A percentile compares a stretch with the other conserved stretches of the same genome.
These are phyloP conservation scores for Candida glucosophila DNA, from an alignment of 1,139 yeast genomes.

Conservation along the genomic window DNA sequence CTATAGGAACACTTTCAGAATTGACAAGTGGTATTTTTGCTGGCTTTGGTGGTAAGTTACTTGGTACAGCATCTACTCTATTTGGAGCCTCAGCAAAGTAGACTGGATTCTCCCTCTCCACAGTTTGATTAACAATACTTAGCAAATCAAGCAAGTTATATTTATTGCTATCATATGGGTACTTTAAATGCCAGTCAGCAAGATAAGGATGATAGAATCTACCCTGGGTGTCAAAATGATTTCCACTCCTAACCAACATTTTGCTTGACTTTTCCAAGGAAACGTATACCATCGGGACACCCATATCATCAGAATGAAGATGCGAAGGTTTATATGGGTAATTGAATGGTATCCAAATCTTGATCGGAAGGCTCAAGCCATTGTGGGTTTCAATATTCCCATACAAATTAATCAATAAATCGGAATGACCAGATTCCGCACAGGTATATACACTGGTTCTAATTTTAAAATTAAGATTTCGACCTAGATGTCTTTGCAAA, in stretches of 20 bases:
- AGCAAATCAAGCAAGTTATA: conserved; percentile 33
- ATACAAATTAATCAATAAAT: conserved; percentile 52
- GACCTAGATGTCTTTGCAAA: conserved; percentile 37
- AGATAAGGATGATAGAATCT: conserved; percentile 62
- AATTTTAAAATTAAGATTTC: conserved; percentile 40
- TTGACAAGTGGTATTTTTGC: conserved; percentile 10
- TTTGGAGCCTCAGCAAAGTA: conserved; percentile 1
- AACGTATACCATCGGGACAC: conserved; percentile 57
- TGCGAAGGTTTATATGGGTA: conserved; percentile 39
- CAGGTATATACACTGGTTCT: conserved; percentile 66
- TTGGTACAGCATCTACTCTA: conserved; percentile 1
- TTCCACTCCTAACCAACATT: conserved; percentile 45
- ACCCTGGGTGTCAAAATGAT: conserved; percentile 69
- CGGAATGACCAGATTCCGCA: conserved; percentile 44
- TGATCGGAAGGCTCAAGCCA: conserved; percentile 45
- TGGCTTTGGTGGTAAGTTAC: conserved; percentile 13
- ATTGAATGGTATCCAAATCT: conserved; percentile 67
- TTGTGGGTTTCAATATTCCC: conserved; percentile 41
- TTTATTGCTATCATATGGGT: conserved; percentile 5
- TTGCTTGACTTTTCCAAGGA: conserved; percentile 37
- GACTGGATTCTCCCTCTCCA: conserved; percentile 31
- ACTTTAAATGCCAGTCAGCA: conserved; percentile 43
- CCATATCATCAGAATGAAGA: conserved; percentile 11
- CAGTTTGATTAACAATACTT: conserved; percentile 26
- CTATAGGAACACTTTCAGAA: too few species aligned